Evolutionary conservation across 441 rosid species (phyloP), one percentile per base, ranked within the genome.

Genomic region (Brassica balearica): DNA sequence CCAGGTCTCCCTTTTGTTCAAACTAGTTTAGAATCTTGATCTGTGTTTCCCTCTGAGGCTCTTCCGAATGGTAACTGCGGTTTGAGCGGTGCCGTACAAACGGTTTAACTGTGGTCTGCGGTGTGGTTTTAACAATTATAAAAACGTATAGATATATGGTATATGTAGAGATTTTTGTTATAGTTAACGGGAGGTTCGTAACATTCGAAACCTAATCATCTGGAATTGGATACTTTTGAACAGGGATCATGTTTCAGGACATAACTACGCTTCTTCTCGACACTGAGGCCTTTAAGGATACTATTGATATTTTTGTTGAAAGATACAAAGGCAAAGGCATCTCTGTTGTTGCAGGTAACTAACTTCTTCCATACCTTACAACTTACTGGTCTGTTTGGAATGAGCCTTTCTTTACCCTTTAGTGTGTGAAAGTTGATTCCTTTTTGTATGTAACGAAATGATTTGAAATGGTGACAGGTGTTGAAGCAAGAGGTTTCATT

Each of bases 221-320:
- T 25, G 34, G 8, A 34, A 75, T 43, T 75, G 58, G 59, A 2
- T 14, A 2, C 19, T 65, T 77, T 48, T 48, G 3, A 20, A 48
- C 82, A 95, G 99, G 99, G 85, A 91, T 95, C 77, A 59, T 92
- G 85, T 95, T 95, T 83, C 98, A 95, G 72, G 99, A 92, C 82
- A 92, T 93, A 83, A 93, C 99, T 1, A 95, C 98, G 19, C 84
- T 95, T 80, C 96, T 95, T 75, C 95, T 93, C 3, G 95, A 93
- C 74, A 80, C 84, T 1, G 86, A 83, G 81, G 98, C 98, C 69
- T 95, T 95, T 74, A 89, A 74, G 84, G 97, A 95, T 81, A 89
- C 98, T 4, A 87, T 95, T 74, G 92, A 92, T 88, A 79, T 93
- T 90, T 95, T 92, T 83, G 98, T 93, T 58, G 99, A 95, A 76